Conservation (phyloP, 78 protist species). For the Salpingoeca rosetta region DNA sequence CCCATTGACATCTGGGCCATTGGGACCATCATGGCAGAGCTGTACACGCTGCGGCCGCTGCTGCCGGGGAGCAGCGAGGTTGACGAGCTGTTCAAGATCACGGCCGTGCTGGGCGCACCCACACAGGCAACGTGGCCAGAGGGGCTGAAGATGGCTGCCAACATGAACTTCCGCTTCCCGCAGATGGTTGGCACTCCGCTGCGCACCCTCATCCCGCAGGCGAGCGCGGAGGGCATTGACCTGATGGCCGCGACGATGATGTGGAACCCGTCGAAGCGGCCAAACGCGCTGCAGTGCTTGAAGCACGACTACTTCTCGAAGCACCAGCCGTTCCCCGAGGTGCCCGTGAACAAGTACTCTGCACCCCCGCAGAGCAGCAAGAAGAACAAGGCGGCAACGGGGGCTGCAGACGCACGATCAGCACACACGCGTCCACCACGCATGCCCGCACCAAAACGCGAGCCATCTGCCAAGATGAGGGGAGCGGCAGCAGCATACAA, state of each 20-base stretch:
- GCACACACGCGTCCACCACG: too few species aligned
- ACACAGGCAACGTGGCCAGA: conserved; percentile 59
- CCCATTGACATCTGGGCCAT: conserved; percentile 84
- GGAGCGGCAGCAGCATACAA: too few species aligned
- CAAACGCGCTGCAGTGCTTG: conserved; percentile 71
- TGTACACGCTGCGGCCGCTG: conserved; percentile 75
- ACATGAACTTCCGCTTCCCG: conserved; percentile 67
- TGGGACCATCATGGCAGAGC: conserved; percentile 93
- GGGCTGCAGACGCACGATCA: too few species aligned
- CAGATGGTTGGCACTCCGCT: conserved; percentile 46
- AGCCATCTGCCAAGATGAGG: too few species aligned
- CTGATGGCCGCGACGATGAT: conserved; percentile 60
- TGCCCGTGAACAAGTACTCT: not conserved
- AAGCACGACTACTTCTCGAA: conserved; percentile 68
- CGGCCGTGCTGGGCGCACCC: conserved; percentile 82
- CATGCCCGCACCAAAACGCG: too few species aligned
- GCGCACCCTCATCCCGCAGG: conserved; percentile 43
- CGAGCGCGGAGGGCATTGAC: conserved; percentile 70
- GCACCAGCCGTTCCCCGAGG: not conserved
- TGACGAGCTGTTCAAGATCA: conserved; percentile 77
- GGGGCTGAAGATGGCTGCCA: conserved; percentile 54
- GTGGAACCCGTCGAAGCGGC: conserved; percentile 80
- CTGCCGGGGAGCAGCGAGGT: conserved; percentile 87
- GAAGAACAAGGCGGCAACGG: too few species aligned
- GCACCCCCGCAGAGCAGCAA: too few species aligned